phyloP scores from a whole-genome alignment of 768 basidiomycete species.

The Phylloporus sp. region DNA sequence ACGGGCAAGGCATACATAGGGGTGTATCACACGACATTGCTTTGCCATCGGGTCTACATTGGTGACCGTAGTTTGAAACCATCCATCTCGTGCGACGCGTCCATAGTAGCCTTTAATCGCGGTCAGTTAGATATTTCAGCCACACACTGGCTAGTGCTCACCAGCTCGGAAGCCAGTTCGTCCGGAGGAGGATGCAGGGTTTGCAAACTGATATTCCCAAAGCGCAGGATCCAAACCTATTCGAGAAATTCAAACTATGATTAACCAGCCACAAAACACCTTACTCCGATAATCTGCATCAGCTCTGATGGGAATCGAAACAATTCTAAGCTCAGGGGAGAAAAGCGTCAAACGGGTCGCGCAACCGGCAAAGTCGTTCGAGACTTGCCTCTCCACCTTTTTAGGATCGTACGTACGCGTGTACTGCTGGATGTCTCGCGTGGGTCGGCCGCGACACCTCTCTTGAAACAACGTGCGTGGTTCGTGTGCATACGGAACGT shows the following conservation, averaged over 20 bases:
- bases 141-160: conserved; percentile 16
- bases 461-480: conserved; percentile 42
- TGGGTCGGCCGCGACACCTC: conserved; percentile 40
- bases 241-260: neutral
- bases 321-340: conserved; percentile 38
- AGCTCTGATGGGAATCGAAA: conserved; percentile 51
- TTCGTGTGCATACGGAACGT: conserved; percentile 30
- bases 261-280: conserved; percentile 7
- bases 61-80: conserved; percentile 72
- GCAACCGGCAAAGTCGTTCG: neutral
- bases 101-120: conserved; percentile 47
- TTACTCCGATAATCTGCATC: conserved; percentile 65
- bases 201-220: conserved; percentile 56
- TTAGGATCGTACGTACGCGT: conserved; percentile 48
- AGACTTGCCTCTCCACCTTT: conserved; percentile 54
- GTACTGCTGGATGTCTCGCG: conserved; percentile 60
- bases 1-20: conserved; percentile 43
- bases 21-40: conserved; percentile 65
- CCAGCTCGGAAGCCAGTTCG: conserved; percentile 48
- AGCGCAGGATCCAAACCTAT: conserved; percentile 35
- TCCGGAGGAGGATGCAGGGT: conserved; percentile 56
- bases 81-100: conserved; percentile 48
- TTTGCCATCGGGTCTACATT: conserved; percentile 78
- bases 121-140: neutral
- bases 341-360: conserved; percentile 1